Conservation (phyloP, 2,329 filamentous ascomycete species). For the Sclerotinia subarctica region DNA sequence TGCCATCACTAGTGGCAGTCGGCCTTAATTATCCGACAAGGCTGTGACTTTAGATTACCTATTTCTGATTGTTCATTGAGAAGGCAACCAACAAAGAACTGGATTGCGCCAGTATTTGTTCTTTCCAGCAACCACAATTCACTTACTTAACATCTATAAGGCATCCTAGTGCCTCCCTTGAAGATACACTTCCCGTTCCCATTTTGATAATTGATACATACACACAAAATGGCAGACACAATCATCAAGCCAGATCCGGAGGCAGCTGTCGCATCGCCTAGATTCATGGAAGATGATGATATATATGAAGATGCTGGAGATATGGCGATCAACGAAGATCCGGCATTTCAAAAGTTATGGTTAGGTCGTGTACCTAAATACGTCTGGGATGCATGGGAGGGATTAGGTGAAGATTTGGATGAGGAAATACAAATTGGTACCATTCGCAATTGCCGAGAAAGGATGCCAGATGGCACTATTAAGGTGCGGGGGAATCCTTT, state of each 20-base stretch:
- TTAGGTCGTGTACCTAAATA: conserved; percentile 75
- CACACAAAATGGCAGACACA: conserved; percentile 34
- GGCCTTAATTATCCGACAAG: conserved; percentile 12
- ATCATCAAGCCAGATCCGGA: conserved; percentile 52
- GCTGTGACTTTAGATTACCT: conserved; percentile 4
- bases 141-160: not conserved
- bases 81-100: conserved; percentile 1
- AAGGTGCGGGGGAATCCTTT: conserved; percentile 37
- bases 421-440: conserved; percentile 80
- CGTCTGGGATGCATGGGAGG: conserved; percentile 75
- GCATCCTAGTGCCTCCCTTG: not conserved
- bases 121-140: not conserved
- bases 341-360: conserved; percentile 51
- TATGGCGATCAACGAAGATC: conserved; percentile 51
- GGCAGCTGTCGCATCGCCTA: conserved; percentile 42
- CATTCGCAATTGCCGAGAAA: conserved; percentile 48
- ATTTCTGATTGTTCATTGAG: not conserved
- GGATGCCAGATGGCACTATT: conserved; percentile 51
- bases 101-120: conserved; percentile 9
- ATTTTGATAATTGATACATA: not conserved
- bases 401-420: conserved; percentile 64
- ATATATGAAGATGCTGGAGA: conserved; percentile 67
- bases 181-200: not conserved
- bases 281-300: conserved; percentile 58
- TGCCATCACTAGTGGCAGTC: not conserved